Base-by-base conservation (phyloP, 805 yeast genomes). In the Metschnikowia kunwiensis region DNA sequence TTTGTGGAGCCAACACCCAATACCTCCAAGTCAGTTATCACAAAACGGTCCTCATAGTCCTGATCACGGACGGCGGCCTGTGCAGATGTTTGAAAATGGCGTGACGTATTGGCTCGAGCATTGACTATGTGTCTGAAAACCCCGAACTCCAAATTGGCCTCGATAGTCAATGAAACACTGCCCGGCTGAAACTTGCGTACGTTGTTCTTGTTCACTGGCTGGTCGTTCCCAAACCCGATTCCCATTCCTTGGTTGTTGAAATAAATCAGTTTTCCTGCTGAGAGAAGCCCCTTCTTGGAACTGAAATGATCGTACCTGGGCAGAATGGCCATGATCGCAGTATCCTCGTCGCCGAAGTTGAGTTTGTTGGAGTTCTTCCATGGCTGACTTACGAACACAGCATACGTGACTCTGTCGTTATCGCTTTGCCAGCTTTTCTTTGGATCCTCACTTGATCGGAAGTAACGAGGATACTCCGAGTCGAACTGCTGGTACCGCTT, bases 1-100 rank as follows among this genome's bases (percentile, higher is more conserved):
- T 80, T 77, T 7, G 75, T 78, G 6, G 86, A 78, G 1, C 97
- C 97, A 39, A 87, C 75, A 0, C 97, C 97, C 89, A 93, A 85
- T 0, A 88, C 95, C 54, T 89, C 96, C 17, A 89, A 63, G 46
- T 83, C 89, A 5, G 80, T 76, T 6, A 91, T 75, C 36, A 72
- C 55, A 50, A 91, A 78, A 32, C 86, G 63, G 42, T 82, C 80
- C 54, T 91, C 97, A 50, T 67, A 83, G 46, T 58, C 61, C 46
- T 46, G 47, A 7, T 24, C 7, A 1, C 24, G 13, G 2, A 50
- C 31, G 27, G 46, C 43, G 2, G 16, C 24, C 30, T 56, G 61
- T 1, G 24, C n/a, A 1, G 67, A 59, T 12, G 36, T 43, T 9
- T 53, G 34, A 47, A 64, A 66, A 40, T 45, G 62, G 5, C 51